Evolutionary conservation across 2,329 filamentous ascomycete species (phyloP), one percentile per base, ranked within the genome.

Genomic region (Clonostachys solani): DNA sequence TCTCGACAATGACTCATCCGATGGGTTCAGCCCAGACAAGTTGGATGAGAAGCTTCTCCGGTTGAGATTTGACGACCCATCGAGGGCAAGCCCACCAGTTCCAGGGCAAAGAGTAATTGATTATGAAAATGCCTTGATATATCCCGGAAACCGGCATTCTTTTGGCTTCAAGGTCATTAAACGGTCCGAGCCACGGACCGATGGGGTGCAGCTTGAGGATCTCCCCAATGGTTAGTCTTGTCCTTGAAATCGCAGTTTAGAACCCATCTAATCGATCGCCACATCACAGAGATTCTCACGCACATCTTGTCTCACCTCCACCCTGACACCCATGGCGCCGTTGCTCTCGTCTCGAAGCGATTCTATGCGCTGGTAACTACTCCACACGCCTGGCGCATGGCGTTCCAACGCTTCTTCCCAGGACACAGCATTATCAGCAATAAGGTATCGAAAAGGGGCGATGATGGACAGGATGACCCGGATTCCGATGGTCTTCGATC

Each of bases 321-420:
- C 45, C 90, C 92, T 10, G 82, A 89, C 52, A 91, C 92, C 19
- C 81, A 97, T 56, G 84, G 86, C 16, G 81, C 86, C 10, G 86
- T 96, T 12, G 86, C 91, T 16, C 78, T 95, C 44, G 90, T 97
- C 33, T 96, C 89, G 34, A 89, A 84, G 59, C 87, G 89, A 47
- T 95, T 97, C 62, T 89, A 95, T 65, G 77, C 79, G 45, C 75
- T 97, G 38, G 87, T 97, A 47, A 96, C 90, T 5, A 92, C 89
- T 2, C 89, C 92, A 15, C 90, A 96, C 68, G 91, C 91, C 8
- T 97, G 92, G 92, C 84, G 90, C 52, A 88, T 91, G 62, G 92
- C 92, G 6, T 97, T 97, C 61, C 80, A 89, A 56, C 89, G 92
- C 52, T 92, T 85, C 68, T 99, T 97, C 57, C 89, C 89, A 0